A percentile compares a stretch with the other conserved stretches of the same genome.
These are phyloP conservation scores for Juncus effusus DNA, from an alignment of 176 grass and related monocot species.

Conservation along the genomic window DNA sequence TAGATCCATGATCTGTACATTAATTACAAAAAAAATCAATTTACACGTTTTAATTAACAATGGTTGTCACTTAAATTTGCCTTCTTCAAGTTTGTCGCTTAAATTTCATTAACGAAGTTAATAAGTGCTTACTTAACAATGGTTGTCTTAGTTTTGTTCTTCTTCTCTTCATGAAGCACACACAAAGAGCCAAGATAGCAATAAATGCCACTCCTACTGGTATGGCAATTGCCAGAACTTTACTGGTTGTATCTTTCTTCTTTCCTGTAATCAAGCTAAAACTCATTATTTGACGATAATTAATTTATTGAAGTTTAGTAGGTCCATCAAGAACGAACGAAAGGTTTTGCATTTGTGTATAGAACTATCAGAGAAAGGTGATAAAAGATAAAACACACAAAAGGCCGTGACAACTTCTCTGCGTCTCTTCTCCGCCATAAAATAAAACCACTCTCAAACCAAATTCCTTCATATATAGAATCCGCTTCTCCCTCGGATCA, in stretches of 20 bases:
- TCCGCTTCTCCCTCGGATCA: too few relatives aligned
- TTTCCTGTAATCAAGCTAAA: background rate
- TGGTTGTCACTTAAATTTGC: background rate
- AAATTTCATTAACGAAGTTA: background rate
- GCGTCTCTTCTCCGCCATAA: too few relatives aligned
- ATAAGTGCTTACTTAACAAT: slow-evolving; percentile 20
- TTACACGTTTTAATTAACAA: slow-evolving; percentile 1
- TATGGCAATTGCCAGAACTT: slow-evolving; percentile 11
- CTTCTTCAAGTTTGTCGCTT: background rate
- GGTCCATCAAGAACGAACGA: too few relatives aligned
- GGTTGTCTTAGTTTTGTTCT: slow-evolving; percentile 10
- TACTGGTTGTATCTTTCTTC: background rate
- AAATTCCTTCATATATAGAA: too few relatives aligned
- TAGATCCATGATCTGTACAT: slow-evolving; percentile 7
- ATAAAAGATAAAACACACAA: too few relatives aligned
- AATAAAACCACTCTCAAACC: too few relatives aligned
- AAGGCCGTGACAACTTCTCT: too few relatives aligned
- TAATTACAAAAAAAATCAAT: background rate
- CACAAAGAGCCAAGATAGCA: slow-evolving; percentile 10
- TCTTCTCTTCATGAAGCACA: slow-evolving; percentile 19
- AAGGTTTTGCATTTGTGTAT: too few relatives aligned
- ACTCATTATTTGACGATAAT: background rate
- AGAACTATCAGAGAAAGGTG: too few relatives aligned
- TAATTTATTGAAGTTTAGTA: too few relatives aligned
- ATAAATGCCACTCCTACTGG: slow-evolving; percentile 12